These are phyloP conservation scores for Saitozyma podzolica DNA, from an alignment of 768 basidiomycete species.

Conservation along the genomic window DNA sequence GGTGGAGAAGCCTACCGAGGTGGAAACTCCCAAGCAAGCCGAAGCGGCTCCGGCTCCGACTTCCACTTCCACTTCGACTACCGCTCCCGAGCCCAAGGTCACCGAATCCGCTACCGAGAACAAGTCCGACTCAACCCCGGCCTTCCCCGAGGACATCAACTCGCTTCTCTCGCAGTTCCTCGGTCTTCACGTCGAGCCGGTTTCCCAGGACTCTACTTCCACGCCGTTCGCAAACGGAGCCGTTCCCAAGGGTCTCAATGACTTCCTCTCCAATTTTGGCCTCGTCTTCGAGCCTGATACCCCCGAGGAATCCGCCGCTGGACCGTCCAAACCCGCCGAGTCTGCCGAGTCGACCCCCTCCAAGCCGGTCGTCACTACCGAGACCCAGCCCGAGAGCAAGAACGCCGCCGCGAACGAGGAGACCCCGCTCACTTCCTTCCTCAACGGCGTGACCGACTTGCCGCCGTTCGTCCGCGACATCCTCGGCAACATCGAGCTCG, in stretches of 20 bases:
- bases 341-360: not conserved
- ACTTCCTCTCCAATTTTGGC: conserved; percentile 41
- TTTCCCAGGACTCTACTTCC: conserved; percentile 8
- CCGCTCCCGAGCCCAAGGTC: conserved; percentile 5
- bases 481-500: conserved; percentile 38
- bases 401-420: conserved; percentile 6
- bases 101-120: conserved; percentile 2
- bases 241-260: conserved; percentile 39
- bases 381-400: conserved; percentile 6
- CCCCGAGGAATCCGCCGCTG: conserved; percentile 1
- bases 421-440: conserved; percentile 32
- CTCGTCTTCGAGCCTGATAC: conserved; percentile 37
- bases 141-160: conserved; percentile 40
- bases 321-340: not conserved
- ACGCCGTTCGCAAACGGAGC: not conserved
- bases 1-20: not conserved
- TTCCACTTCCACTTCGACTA: conserved; percentile 9
- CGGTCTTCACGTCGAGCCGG: conserved; percentile 41
- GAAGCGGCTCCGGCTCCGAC: conserved; percentile 2
- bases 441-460: conserved; percentile 29
- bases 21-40: conserved; percentile 1
- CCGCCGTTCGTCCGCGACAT: conserved; percentile 44
- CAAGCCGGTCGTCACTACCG: conserved; percentile 7
- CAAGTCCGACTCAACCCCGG: not conserved
- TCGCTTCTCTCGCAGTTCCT: conserved; percentile 40